These are phyloP conservation scores for Candolleomyces efflorescens DNA, from an alignment of 768 basidiomycete genomes.

Conservation along the genomic window DNA sequence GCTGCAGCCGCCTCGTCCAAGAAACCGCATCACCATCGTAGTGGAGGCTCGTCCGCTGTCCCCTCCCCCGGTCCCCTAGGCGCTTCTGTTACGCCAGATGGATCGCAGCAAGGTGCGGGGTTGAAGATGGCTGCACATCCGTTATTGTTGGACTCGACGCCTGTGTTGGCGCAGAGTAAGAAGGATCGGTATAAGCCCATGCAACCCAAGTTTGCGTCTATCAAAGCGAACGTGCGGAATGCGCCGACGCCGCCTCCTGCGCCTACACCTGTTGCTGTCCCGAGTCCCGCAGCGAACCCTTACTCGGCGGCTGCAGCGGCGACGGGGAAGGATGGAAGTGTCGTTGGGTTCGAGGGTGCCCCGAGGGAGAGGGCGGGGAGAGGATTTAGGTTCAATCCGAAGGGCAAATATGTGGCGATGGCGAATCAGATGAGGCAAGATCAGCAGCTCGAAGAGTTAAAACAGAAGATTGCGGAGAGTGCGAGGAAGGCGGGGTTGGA, in stretches of 20 bases:
- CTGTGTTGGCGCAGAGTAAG: slow-evolving; percentile 61
- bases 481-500: slow-evolving; percentile 93
- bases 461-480: slow-evolving; percentile 89
- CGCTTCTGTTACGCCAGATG: too few species aligned
- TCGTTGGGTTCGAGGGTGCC: slow-evolving; percentile 63
- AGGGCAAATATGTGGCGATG: slow-evolving; percentile 84
- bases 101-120: slow-evolving; percentile 74
- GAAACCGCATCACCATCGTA: slow-evolving; percentile 22
- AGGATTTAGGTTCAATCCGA: slow-evolving; percentile 81
- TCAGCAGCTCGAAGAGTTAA: slow-evolving; percentile 81
- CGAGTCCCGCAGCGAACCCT: slow-evolving; percentile 53
- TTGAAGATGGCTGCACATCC: slow-evolving; percentile 92
- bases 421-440: slow-evolving; percentile 72
- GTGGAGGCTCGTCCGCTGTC: slow-evolving; percentile 35
- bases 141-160: slow-evolving; percentile 66
- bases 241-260: slow-evolving; percentile 50
- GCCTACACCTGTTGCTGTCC: slow-evolving; percentile 32
- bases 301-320: slow-evolving; percentile 60
- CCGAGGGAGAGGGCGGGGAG: slow-evolving; percentile 69
- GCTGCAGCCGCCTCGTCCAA: background rate
- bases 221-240: slow-evolving; percentile 84
- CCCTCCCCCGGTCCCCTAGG: too few species aligned
- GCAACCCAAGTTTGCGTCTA: slow-evolving; percentile 98
- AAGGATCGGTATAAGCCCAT: slow-evolving; percentile 96
- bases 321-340: slow-evolving; percentile 44